Evolutionary conservation across 176 grass and related monocot species (phyloP), one percentile per base, ranked within the genome.

Genomic region (Bromus sterilis): DNA sequence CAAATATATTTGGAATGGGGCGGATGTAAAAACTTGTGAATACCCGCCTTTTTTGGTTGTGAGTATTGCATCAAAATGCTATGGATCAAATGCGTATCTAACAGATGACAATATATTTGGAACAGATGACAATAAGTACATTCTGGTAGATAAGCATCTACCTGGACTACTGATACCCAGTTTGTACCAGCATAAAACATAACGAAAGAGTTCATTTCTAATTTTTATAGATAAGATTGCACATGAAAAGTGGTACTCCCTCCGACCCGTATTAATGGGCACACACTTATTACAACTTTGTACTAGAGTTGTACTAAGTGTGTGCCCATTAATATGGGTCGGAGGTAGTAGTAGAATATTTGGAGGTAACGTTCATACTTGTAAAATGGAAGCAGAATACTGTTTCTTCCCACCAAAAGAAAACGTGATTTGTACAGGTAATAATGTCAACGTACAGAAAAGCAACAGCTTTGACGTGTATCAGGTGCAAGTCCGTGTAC

Each of bases 401-500:
- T 56, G 32, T 63, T 35, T 42, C 32, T 64, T 39, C 41, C 58
- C 20, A 58, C n/a, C 33, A 71, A 85, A 64, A 30, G 14, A 56
- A 44, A 29, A 64, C 3, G 21, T 26, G 57, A 77, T 42, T 77
- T 85, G 82, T 86, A 82, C 87, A 89, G 28, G 75, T 85, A 66
- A 62, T 10, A 70, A 53, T 53, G 49, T 63, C 70, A 42, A 62
- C 40, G 31, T 39, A 26, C 53, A 32, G 25, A 71, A 25, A 42
- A 68, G 29, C 29, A 76, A 29, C 31, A 16, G 55, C 48, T 78
- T 71, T 72, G 48, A 53, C 5, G 57, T 41, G 62, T 81, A 71
- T 51, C 31, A 80, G 63, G 56, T 64, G 84, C 36, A 73, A 68
- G 28, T 78, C 56, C 80, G 67, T 88, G 64, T 79, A 79, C 66